These are phyloP conservation scores for Didymella pomorum DNA, from an alignment of 2,329 filamentous ascomycete genomes.

Conservation along the genomic window DNA sequence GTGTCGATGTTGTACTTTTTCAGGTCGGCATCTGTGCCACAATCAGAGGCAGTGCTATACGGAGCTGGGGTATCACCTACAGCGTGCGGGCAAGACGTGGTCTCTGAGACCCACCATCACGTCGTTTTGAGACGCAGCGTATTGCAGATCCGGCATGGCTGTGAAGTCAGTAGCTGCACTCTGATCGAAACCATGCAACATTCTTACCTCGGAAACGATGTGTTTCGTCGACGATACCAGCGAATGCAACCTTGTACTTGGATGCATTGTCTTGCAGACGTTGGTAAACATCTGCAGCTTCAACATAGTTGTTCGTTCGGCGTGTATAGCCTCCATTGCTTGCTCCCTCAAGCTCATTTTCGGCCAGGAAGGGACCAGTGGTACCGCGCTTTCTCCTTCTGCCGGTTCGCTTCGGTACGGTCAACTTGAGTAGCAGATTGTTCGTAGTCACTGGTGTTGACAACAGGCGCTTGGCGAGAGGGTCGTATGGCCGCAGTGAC, in stretches of 20 bases:
- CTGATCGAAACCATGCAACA: neutral
- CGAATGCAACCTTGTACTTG: slow-evolving; percentile 71
- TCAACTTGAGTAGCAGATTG: slow-evolving; percentile 86
- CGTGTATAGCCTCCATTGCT: neutral
- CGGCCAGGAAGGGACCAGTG: slow-evolving; percentile 64
- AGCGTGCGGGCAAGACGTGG: slow-evolving; percentile 74
- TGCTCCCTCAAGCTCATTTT: slow-evolving; percentile 40
- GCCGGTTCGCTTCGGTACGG: slow-evolving; percentile 85
- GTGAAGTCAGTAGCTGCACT: slow-evolving; percentile 23
- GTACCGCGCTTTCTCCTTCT: slow-evolving; percentile 85
- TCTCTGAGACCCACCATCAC: slow-evolving; percentile 77
- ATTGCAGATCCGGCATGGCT: slow-evolving; percentile 86
- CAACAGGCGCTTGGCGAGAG: slow-evolving; percentile 77
- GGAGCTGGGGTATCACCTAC: slow-evolving; percentile 55
- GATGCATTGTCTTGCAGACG: slow-evolving; percentile 75
- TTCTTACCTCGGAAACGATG: slow-evolving; percentile 80
- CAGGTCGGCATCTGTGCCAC: slow-evolving; percentile 60
- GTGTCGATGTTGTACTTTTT: slow-evolving; percentile 66
- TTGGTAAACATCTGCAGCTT: slow-evolving; percentile 60
- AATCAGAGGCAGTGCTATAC: neutral
- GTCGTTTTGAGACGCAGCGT: slow-evolving; percentile 70
- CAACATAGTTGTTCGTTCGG: slow-evolving; percentile 21
- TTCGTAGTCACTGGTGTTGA: slow-evolving; percentile 79
- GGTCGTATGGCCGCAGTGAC: slow-evolving; percentile 82
- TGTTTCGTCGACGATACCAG: slow-evolving; percentile 78